Percentiles rank a stretch among this genome's conserved stretches.
These are phyloP conservation scores for Saturnispora serradocipensis DNA, from an alignment of 805 yeast species.

Conservation along the genomic window DNA sequence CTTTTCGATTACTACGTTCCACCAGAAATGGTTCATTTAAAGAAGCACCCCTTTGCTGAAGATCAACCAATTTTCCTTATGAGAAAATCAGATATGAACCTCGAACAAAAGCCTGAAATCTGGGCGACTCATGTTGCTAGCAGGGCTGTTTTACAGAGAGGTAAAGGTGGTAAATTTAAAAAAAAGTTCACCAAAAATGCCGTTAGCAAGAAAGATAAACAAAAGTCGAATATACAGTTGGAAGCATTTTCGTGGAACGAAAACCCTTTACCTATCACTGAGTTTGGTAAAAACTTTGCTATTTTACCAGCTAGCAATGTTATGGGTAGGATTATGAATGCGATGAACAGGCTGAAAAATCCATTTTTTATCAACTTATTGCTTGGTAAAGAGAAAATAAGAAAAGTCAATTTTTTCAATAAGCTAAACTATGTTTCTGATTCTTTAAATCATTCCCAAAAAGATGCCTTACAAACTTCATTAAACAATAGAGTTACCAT, in stretches of 20 bases:
- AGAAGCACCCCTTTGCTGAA: constrained; percentile 49
- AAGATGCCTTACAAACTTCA: constrained; percentile 61
- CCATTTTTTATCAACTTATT: constrained; percentile 36
- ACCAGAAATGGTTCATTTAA: constrained; percentile 43
- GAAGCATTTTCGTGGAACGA: constrained; percentile 53
- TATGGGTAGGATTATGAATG: constrained; percentile 51
- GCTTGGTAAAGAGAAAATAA: constrained; percentile 24
- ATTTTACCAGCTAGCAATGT: constrained; percentile 57
- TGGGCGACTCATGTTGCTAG: constrained; percentile 48
- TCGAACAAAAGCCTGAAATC: constrained; percentile 27
- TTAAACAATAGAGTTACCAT: constrained; percentile 49
- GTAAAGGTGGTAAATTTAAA: constrained; percentile 20
- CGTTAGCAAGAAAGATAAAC: constrained; percentile 6
- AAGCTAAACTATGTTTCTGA: constrained; percentile 40
- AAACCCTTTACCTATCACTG: constrained; percentile 18
- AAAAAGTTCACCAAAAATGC: constrained; percentile 10
- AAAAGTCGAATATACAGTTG: constrained; percentile 32
- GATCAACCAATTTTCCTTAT: constrained; percentile 50
- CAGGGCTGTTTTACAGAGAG: constrained; percentile 29
- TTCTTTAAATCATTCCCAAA: constrained; percentile 63
- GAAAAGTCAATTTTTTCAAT: constrained; percentile 43
- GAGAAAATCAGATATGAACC: constrained; percentile 35
- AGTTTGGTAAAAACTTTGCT: constrained; percentile 24
- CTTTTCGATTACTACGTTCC: constrained; percentile 41
- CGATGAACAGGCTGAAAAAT: constrained; percentile 52